These are phyloP conservation scores for Aciculosporium take DNA, from an alignment of 2,329 filamentous ascomycete genomes.

Conservation along the genomic window DNA sequence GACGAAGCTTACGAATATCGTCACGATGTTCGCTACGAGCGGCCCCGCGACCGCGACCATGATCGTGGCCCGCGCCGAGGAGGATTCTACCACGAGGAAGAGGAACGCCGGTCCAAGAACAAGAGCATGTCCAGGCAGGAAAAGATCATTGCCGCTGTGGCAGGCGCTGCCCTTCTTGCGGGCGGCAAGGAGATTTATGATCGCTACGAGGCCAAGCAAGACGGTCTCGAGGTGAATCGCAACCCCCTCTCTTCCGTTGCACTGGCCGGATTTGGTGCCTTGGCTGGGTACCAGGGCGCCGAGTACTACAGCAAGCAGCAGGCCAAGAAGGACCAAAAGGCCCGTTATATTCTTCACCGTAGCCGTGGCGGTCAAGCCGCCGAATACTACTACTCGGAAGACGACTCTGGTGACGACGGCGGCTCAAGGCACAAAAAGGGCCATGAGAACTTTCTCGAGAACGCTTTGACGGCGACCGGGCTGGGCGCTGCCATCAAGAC, in stretches of 20 bases:
- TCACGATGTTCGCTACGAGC: slow-evolving; percentile 27
- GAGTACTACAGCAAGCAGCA: slow-evolving; percentile 48
- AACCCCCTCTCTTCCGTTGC: slow-evolving; percentile 46
- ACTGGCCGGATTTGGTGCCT: slow-evolving; percentile 47
- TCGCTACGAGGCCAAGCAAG: slow-evolving; percentile 41
- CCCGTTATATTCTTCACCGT: slow-evolving; percentile 37
- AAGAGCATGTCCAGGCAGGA: slow-evolving; percentile 43
- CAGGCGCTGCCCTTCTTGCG: slow-evolving; percentile 48
- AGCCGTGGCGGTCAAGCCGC: slow-evolving; percentile 36
- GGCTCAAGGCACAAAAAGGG: slow-evolving; percentile 42
- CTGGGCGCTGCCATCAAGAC: slow-evolving; percentile 48
- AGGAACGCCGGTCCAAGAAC: slow-evolving; percentile 34
- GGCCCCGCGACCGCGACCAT: slow-evolving; percentile 19
- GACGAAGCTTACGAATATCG: slow-evolving; percentile 37
- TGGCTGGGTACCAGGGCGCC: slow-evolving; percentile 49
- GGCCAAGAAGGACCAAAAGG: slow-evolving; percentile 41
- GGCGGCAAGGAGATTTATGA: slow-evolving; percentile 54
- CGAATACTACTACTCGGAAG: slow-evolving; percentile 46
- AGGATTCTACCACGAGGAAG: slow-evolving; percentile 42
- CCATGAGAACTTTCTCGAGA: slow-evolving; percentile 50
- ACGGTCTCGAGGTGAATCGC: slow-evolving; percentile 36
- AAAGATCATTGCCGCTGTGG: slow-evolving; percentile 52
- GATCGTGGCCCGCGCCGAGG: slow-evolving; percentile 28
- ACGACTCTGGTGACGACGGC: slow-evolving; percentile 26
- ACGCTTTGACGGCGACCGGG: slow-evolving; percentile 45